Base-by-base conservation (phyloP, 78 protist species). In the Dictyostelium capitatum region DNA sequence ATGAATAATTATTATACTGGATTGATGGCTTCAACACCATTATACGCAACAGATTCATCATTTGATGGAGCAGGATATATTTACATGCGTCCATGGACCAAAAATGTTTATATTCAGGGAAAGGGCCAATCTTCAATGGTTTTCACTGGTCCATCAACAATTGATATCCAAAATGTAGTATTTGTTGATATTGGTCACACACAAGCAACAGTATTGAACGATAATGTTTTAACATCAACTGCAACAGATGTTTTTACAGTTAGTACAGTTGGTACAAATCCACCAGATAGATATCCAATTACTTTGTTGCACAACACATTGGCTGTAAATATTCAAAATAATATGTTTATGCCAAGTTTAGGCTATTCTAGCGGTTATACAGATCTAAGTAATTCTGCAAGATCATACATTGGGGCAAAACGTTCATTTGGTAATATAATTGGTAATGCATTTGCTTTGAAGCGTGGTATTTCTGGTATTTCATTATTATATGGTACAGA, bases 401-500 rank as follows among this genome's bases (percentile, higher is more conserved):
- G 79, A 72, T 20, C 79, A 19, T 19, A 17, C 11, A 72, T 72
- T 43, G 79, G 79, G 0, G 57, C 57, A 2, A 75, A 25, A 75
- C 23, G 81, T 25, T 75, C 81, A 75, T 48, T 75, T 50, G 81
- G 81, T 75, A 46, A 1, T 2, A 25, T 75, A 0, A 23, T 6
- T 41, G 64, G 64, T 6, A 48, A 28, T 75, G 59, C 64, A 14
- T 43, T 75, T n/a, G 23, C 14, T 1, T 23, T 32, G n/a, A 48
- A 12, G 25, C 7, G 19, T 19, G 41, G 46, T 14, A 46, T 48
- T 19, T 23, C 46, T 48, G 56, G 62, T 25, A 48, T 72, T 11
- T 41, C 53, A 41, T n/a, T 75, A 6, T 23, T 75, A 11, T 48
- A 46, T 23, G 81, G 81, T 25, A 75, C 81, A 25, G 81, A 75